Base-by-base conservation (phyloP, 176 grass and related monocot species). In the Paspalum vaginatum region DNA sequence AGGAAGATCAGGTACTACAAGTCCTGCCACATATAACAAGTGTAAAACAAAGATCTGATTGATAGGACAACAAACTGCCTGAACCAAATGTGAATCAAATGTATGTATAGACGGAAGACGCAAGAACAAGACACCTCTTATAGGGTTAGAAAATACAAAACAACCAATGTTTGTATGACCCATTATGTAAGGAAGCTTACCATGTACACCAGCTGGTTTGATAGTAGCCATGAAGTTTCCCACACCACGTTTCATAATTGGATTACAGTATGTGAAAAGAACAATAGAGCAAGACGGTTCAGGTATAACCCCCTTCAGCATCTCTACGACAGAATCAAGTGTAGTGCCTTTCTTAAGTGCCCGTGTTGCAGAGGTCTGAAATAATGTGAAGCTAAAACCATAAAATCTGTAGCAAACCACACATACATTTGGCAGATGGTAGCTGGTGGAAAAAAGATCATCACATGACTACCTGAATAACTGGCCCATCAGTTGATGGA, bases 181-280 rank as follows among this genome's bases (percentile, higher is more conserved):
- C 9, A 7, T 17, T 46, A 79, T 13, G 27, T 43, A 48, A 40
- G n/a, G 13, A 40, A 78, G 68, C 11, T 72, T 91, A 98, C 92
- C 95, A 68, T 87, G 78, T 67, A 98, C 72, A 3, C 92, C 90
- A 60, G 86, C 81, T 85, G 84, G 74, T 81, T 49, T 86, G 68
- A 98, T 77, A 21, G 60, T 89, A 70, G 46, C 64, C 88, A 98
- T 94, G 84, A 98, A 98, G 66, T 90, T 92, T 7, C 15, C 48
- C 65, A 91, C 90, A 10, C 95, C 95, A 17, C 40, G 84, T 70
- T 94, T 98, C 18, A 94, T 63, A 84, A 98, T 98, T 4, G 95
- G 92, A 68, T 94, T 98, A 54, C 91, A 98, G 75, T 98, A 98
- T 80, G 88, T 93, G 83, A 99, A 99, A 11, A 99, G 84, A 83